phyloP scores from a whole-genome alignment of 352 stramenopile genomes.

The Plasmopara viticola region DNA sequence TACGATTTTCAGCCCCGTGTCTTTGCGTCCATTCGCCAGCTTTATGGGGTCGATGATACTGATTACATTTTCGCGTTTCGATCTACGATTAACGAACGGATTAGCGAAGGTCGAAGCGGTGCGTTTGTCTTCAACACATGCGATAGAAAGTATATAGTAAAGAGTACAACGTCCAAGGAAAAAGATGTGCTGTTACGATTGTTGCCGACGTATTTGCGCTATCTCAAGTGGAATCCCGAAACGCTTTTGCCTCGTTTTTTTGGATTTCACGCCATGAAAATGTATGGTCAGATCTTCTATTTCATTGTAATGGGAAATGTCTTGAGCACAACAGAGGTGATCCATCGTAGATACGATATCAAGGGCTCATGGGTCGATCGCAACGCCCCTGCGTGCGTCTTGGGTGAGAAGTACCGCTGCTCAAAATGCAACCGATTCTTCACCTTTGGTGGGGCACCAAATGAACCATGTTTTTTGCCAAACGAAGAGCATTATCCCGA shows the following conservation, averaged over 20 bases:
- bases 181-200: conserved; percentile 75
- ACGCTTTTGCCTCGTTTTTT: conserved; percentile 88
- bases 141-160: conserved; percentile 88
- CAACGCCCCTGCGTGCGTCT: conserved; percentile 67
- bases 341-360: conserved; percentile 88
- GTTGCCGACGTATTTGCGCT: conserved; percentile 75
- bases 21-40: conserved; percentile 68
- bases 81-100: conserved; percentile 81
- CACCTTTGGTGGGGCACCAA: conserved; percentile 47
- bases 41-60: conserved; percentile 61
- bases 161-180: conserved; percentile 79
- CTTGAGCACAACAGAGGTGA: conserved; percentile 71
- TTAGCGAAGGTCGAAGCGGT: conserved; percentile 83
- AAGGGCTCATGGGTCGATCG: conserved; percentile 89
- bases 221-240: conserved; percentile 84
- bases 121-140: conserved; percentile 89
- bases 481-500: conserved; percentile 77
- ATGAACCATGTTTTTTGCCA: conserved; percentile 42
- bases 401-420: conserved; percentile 73
- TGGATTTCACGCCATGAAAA: conserved; percentile 86
- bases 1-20: conserved; percentile 79
- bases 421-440: conserved; percentile 85
- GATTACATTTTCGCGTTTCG: conserved; percentile 80
- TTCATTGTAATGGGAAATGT: conserved; percentile 93
- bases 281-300: conserved; percentile 89